Evolutionary conservation across 2,329 filamentous ascomycete genomes (phyloP).

Genomic region (Dactylellina drechsleri): DNA sequence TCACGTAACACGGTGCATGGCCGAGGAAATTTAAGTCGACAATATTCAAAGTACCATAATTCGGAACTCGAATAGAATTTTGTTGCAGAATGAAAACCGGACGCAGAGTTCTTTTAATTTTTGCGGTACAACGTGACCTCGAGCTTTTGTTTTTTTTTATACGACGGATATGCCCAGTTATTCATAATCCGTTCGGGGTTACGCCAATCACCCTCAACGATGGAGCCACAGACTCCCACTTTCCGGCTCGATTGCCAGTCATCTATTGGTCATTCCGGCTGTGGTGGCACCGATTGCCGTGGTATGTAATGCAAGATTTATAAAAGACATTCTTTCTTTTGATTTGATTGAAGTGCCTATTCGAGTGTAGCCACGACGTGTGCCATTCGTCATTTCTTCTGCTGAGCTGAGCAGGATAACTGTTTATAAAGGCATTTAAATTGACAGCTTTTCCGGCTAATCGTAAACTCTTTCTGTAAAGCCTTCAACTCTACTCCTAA

Average conservation of each 20-base stretch:
- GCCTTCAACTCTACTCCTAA: not conserved
- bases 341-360: conserved; percentile 9
- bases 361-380: conserved; percentile 8
- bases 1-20: not conserved
- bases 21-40: not conserved
- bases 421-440: not conserved
- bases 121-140: conserved; percentile 10
- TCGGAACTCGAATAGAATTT: no score
- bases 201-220: conserved; percentile 30
- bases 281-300: conserved; percentile 23
- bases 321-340: not conserved
- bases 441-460: not conserved
- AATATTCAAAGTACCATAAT: not conserved
- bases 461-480: not conserved
- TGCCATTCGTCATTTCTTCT: conserved; percentile 20
- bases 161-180: not conserved
- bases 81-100: not conserved
- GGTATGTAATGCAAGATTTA: conserved; percentile 3
- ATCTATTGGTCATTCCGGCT: not conserved
- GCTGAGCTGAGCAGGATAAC: not conserved
- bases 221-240: conserved; percentile 1
- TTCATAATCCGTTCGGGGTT: not conserved
- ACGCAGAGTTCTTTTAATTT: not conserved
- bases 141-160: not conserved
- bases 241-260: not conserved